phyloP scores from a whole-genome alignment of 108 stramenopile species.

The Nitzschia putrida region DNA sequence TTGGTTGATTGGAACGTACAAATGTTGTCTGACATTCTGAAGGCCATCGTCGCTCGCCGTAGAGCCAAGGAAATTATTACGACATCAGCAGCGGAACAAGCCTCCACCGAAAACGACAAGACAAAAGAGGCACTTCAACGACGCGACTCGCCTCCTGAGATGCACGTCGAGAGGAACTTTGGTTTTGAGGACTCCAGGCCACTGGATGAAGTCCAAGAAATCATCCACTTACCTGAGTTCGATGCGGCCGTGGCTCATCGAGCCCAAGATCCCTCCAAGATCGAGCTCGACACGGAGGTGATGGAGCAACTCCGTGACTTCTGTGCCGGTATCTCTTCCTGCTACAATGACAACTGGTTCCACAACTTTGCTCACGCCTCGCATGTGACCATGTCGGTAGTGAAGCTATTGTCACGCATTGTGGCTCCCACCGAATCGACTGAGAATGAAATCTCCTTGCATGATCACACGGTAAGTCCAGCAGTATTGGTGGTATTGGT shows the following conservation, averaged over 20 bases:
- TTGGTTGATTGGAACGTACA: conserved; percentile 27
- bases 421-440: neutral
- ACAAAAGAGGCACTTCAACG: no score
- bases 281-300: neutral
- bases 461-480: neutral
- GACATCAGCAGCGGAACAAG: neutral
- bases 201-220: conserved; percentile 5
- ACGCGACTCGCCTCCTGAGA: neutral
- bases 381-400: conserved; percentile 10
- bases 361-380: conserved; percentile 11
- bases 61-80: neutral
- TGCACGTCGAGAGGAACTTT: neutral
- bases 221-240: conserved; percentile 6
- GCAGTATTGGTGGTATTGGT: no score
- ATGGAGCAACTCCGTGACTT: conserved; percentile 1
- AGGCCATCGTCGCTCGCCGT: conserved; percentile 17
- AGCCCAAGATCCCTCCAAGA: neutral
- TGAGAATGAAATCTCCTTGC: no score
- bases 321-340: neutral
- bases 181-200: neutral
- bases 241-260: neutral
- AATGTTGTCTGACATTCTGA: conserved; percentile 12
- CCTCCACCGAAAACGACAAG: neutral
- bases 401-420: conserved; percentile 8
- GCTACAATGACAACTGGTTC: conserved; percentile 9